Evolutionary conservation across 305 asterid species (phyloP), one percentile per base, ranked within the genome.

Genomic region (Fraxinus nigra): DNA sequence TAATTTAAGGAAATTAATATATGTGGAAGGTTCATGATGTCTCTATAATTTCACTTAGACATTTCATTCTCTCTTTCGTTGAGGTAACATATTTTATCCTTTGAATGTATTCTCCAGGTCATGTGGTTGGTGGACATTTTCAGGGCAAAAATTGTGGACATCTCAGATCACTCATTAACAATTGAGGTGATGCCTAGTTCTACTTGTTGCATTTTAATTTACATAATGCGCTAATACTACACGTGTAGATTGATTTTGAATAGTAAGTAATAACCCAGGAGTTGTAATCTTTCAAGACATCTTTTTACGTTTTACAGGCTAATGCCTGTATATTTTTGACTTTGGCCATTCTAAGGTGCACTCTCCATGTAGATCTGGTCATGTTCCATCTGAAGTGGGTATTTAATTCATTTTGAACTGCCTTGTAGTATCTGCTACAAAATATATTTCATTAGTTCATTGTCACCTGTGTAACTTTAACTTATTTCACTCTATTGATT

Each of bases 61-160:
- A 79, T 80, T 79, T 74, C 72, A 9, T 35, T 77, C n/a, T 30
- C 72, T 40, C 33, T 43, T 28, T 20, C 26, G 51, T 38, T 69
- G 78, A 70, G 77, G 34, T 83, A 22, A 75, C 54, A 4, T 18
- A 13, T 56, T 76, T 67, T 51, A 48, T 77, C 79, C 6, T 46
- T 74, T 87, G 85, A 59, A 34, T 82, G 78, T 81, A 79, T 48
- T 81, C 80, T 79, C 82, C 92, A 95, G 99, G 94, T 95, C 83
- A 92, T 90, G 98, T 91, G 99, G 99, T 88, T 95, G 76, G 99
- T 91, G 88, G 98, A 95, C 89, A 85, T 93, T 83, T 95, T 95
- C 82, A 90, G 99, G 90, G 98, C 95, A 73, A 95, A 90, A 89
- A 90, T 95, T 85, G 99, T 95, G 79, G 99, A 95, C 90, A 94